Evolutionary conservation across 1,284 basidiomycete genomes (phyloP).

Genomic region (Sutorius eximius): DNA sequence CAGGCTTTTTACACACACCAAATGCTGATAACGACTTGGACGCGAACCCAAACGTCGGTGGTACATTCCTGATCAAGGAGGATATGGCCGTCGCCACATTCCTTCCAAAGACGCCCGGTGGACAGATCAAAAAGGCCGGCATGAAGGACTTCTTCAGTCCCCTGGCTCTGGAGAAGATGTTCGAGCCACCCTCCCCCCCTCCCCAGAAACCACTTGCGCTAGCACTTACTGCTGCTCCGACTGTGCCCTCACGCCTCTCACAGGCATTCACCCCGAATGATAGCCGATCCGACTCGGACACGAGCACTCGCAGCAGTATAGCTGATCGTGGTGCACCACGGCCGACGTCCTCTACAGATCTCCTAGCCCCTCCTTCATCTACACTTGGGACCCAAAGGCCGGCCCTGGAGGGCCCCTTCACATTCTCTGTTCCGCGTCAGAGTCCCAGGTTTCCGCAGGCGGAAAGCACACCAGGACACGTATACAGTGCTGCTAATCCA

Average conservation of each 20-base stretch:
- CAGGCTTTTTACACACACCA: conserved; percentile 49
- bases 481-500: conserved; percentile 34
- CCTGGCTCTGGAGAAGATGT: conserved; percentile 83
- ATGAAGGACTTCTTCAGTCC: conserved; percentile 86
- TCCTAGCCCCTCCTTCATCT: conserved; percentile 16
- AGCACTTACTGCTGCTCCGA: conserved; percentile 32
- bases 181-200: conserved; percentile 84
- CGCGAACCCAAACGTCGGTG: conserved; percentile 39
- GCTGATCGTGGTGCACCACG: conserved; percentile 11
- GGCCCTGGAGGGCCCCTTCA: conserved; percentile 63
- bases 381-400: conserved; percentile 30
- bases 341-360: conserved; percentile 23
- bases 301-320: conserved; percentile 2
- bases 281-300: conserved; percentile 28
- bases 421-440: conserved; percentile 63
- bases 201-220: conserved; percentile 25
- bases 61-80: conserved; percentile 81
- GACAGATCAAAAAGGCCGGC: conserved; percentile 53
- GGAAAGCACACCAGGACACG: conserved; percentile 56
- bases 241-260: conserved; percentile 39
- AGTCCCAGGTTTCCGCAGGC: conserved; percentile 42
- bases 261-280: conserved; percentile 35
- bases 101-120: conserved; percentile 63
- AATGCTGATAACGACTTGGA: conserved; percentile 35
- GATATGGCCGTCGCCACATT: conserved; percentile 58